A percentile compares a stretch with the other conserved stretches of the same genome.
Conservation (phyloP, 2,329 filamentous ascomycete species). For the Talaromyces sp. region DNA sequence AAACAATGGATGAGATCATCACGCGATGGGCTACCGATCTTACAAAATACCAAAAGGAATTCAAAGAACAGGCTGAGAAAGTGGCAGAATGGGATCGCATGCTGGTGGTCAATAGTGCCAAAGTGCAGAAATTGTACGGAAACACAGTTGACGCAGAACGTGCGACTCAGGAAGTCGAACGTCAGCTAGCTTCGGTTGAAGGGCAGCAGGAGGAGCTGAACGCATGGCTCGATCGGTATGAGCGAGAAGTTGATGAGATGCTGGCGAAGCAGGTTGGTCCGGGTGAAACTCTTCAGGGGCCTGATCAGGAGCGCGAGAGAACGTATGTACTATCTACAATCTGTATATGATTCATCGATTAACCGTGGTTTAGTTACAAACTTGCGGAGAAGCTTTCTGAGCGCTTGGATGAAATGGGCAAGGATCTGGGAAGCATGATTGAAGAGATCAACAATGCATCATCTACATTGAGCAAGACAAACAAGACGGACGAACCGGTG, state of each 20-base stretch:
- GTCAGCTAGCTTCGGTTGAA: constrained; percentile 83
- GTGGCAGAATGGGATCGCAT: constrained; percentile 88
- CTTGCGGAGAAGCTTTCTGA: constrained; percentile 89
- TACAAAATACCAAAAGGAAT: constrained; percentile 94
- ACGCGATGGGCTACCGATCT: constrained; percentile 94
- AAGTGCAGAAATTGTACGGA: constrained; percentile 88
- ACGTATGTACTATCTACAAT: constrained; percentile 53
- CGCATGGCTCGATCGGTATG: constrained; percentile 83
- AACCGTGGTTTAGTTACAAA: constrained; percentile 58
- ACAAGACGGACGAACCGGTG: constrained; percentile 82
- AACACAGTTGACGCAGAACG: constrained; percentile 91
- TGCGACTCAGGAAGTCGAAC: constrained; percentile 87
- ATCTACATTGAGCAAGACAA: constrained; percentile 80
- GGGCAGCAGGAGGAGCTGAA: constrained; percentile 88
- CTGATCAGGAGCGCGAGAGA: constrained; percentile 90
- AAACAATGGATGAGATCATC: constrained; percentile 98
- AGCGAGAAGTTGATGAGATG: constrained; percentile 84
- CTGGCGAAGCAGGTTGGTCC: constrained; percentile 72
- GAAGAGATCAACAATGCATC: constrained; percentile 95
- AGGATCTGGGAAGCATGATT: constrained; percentile 91
- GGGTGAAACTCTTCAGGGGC: constrained; percentile 71
- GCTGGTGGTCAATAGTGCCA: constrained; percentile 88
- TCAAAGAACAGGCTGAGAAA: constrained; percentile 81
- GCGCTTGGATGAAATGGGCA: constrained; percentile 86
- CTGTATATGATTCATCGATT: constrained; percentile 14